Percentiles rank a stretch among this genome's conserved stretches.
Evolutionary conservation across 768 basidiomycete species (phyloP).

Genomic region (Mycena sanguinolenta): DNA sequence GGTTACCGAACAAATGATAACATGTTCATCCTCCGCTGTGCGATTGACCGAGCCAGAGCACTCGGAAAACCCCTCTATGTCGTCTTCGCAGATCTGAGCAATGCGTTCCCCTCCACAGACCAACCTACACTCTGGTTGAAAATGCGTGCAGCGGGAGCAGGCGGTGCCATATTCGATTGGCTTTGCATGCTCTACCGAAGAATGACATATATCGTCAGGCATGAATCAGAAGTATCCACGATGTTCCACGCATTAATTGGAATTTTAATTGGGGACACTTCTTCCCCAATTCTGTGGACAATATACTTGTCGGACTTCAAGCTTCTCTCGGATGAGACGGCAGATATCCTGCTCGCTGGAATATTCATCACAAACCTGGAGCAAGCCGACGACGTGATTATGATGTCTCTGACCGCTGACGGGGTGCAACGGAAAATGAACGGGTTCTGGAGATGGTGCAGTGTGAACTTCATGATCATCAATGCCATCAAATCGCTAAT

Average conservation of each 20-base stretch:
- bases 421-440: background rate
- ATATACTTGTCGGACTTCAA: background rate
- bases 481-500: slow-evolving; percentile 27
- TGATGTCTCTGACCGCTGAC: background rate
- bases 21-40: background rate
- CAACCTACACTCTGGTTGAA: background rate
- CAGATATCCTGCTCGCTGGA: background rate
- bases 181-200: background rate
- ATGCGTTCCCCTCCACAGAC: background rate
- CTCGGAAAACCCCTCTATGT: background rate
- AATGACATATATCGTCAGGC: background rate
- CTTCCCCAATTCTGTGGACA: background rate
- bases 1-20: slow-evolving; percentile 1
- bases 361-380: background rate
- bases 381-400: background rate
- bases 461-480: background rate
- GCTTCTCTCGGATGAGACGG: background rate
- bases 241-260: background rate
- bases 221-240: background rate
- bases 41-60: background rate
- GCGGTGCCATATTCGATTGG: background rate
- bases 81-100: background rate
- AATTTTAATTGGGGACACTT: background rate
- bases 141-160: background rate
- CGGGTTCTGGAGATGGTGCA: background rate